Percentiles rank a stretch among this genome's conserved stretches.
phyloP scores from a whole-genome alignment of 805 yeast species.

The Zygotorulaspora sp. region DNA sequence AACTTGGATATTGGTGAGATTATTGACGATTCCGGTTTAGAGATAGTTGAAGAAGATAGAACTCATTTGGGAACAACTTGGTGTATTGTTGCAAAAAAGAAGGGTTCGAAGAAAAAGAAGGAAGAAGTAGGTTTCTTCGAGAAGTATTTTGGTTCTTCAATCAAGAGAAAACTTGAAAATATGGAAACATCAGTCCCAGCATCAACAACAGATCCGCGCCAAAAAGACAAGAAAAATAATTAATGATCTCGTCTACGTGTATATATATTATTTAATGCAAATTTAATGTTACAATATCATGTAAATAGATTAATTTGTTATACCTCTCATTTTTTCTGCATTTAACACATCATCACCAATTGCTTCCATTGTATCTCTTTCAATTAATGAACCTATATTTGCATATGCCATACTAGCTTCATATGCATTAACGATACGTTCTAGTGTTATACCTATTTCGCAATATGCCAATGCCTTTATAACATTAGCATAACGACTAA shows the following conservation, averaged over 20 bases:
- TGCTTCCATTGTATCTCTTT: constrained; percentile 64
- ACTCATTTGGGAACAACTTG: constrained; percentile 92
- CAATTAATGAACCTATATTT: constrained; percentile 64
- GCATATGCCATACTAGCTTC: constrained; percentile 83
- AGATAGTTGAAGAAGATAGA: constrained; percentile 72
- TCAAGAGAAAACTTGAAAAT: constrained; percentile 27
- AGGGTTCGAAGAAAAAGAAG: constrained; percentile 51
- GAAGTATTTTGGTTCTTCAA: constrained; percentile 43
- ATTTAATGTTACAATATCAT: constrained; percentile 6
- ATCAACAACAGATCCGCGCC: constrained; percentile 2
- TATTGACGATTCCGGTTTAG: constrained; percentile 77
- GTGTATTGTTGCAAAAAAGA: constrained; percentile 71
- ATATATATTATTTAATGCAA: background rate
- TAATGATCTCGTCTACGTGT: constrained; percentile 1
- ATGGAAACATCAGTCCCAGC: constrained; percentile 8
- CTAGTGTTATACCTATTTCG: constrained; percentile 83
- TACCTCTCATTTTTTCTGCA: constrained; percentile 72
- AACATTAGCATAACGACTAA: constrained; percentile 81
- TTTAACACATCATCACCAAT: constrained; percentile 70
- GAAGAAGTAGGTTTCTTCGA: constrained; percentile 49
- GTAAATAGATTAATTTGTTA: constrained; percentile 4
- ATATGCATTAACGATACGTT: constrained; percentile 72
- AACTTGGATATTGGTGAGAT: constrained; percentile 88
- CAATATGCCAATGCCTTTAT: constrained; percentile 75
- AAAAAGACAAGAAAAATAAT: constrained; percentile 7